These are phyloP conservation scores for Penicillium freii DNA, from an alignment of 2,329 filamentous ascomycete species.

Conservation along the genomic window DNA sequence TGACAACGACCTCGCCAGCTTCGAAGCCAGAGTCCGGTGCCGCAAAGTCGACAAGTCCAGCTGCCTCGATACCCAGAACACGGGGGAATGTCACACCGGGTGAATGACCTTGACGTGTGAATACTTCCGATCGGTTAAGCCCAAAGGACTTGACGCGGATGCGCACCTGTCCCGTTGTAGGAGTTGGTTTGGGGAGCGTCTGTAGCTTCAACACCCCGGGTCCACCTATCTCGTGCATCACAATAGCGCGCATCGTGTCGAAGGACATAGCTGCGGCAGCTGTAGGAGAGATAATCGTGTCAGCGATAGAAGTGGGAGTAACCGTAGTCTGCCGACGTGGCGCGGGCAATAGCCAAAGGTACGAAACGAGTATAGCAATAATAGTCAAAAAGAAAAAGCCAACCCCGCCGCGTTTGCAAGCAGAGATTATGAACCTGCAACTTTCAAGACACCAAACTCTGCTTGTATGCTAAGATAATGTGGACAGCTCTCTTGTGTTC, in stretches of 20 bases:
- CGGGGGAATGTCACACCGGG: neutral
- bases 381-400: neutral
- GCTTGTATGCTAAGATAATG: neutral
- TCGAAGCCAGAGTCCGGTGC: neutral
- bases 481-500: neutral
- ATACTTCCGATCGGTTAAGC: neutral
- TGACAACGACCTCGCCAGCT: neutral
- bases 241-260: neutral
- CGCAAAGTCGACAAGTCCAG: neutral
- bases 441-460: neutral
- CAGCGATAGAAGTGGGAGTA: neutral
- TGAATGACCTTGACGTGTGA: neutral
- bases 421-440: neutral
- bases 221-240: neutral
- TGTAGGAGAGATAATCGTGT: neutral
- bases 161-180: neutral
- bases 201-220: neutral
- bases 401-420: neutral
- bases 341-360: neutral
- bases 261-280: neutral
- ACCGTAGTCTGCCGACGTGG: neutral
- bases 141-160: neutral
- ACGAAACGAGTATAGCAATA: neutral
- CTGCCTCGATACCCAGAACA: neutral
- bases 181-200: neutral